Conservation (phyloP, 2,329 filamentous ascomycete species). For the Arachnopeziza araneosa region DNA sequence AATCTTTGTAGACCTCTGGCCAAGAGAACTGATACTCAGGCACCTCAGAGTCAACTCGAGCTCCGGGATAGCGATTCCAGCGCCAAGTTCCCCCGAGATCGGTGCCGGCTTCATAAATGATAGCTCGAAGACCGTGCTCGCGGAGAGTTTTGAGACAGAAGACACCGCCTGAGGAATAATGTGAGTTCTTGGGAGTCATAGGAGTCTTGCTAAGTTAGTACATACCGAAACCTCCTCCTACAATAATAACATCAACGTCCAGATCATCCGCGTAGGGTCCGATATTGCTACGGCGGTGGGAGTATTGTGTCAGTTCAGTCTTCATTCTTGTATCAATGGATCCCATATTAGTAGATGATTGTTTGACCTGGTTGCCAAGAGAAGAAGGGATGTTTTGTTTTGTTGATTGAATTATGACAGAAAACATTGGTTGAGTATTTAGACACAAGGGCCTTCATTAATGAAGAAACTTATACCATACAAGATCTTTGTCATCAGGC, state of each 20-base stretch:
- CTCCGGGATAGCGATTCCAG: constrained; percentile 33
- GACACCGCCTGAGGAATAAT: too few relatives aligned
- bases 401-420: too few relatives aligned
- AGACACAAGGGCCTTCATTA: too few relatives aligned
- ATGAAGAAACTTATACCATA: too few relatives aligned
- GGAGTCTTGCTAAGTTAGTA: too few relatives aligned
- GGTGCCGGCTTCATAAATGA: constrained; percentile 48
- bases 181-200: too few relatives aligned
- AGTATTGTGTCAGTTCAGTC: constrained; percentile 16
- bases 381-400: too few relatives aligned
- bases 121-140: constrained; percentile 42
- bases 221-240: constrained; percentile 28
- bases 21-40: constrained; percentile 32
- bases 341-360: too few relatives aligned
- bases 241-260: constrained; percentile 33
- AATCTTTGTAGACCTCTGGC: constrained; percentile 47
- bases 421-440: too few relatives aligned
- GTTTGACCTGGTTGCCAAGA: too few relatives aligned
- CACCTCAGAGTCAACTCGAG: constrained; percentile 18
- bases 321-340: not conserved
- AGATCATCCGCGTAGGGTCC: constrained; percentile 40
- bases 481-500: too few relatives aligned
- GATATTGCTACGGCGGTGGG: constrained; percentile 16
- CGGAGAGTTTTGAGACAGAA: constrained; percentile 23
- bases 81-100: constrained; percentile 48